phyloP scores from a whole-genome alignment of 2,329 filamentous ascomycete species.

The Canariomyces notabilis region DNA sequence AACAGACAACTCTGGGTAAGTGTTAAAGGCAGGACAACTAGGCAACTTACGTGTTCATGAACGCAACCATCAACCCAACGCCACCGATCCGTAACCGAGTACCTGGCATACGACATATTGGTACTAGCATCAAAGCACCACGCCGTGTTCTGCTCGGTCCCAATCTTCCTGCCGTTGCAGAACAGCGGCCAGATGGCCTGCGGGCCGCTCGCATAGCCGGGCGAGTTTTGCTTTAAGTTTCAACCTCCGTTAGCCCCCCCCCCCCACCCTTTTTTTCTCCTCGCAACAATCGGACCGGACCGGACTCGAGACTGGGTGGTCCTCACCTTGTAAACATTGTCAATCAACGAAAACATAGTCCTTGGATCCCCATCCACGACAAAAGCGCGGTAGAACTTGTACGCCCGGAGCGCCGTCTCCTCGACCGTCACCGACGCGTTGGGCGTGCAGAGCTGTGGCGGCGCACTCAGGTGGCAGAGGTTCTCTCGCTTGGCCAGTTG shows the following conservation, averaged over 20 bases:
- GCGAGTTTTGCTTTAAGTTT: conserved; percentile 33
- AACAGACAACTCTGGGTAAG: too few relatives aligned
- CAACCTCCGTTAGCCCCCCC: neutral
- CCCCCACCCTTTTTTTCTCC: neutral
- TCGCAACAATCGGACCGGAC: too few relatives aligned
- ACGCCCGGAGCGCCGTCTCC: conserved; percentile 35
- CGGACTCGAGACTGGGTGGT: neutral
- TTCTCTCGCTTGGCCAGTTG: conserved; percentile 36
- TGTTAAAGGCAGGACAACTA: too few relatives aligned
- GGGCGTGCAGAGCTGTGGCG: conserved; percentile 34
- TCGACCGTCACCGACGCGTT: conserved; percentile 32
- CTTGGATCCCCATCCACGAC: conserved; percentile 36
- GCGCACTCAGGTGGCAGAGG: conserved; percentile 32
- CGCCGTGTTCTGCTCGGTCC: conserved; percentile 29
- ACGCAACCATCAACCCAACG: conserved; percentile 38
- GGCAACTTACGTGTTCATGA: conserved; percentile 36
- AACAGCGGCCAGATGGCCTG: conserved; percentile 36
- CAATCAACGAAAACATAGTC: conserved; percentile 38
- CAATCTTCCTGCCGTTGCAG: conserved; percentile 33
- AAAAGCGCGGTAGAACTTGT: conserved; percentile 38
- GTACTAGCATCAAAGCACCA: conserved; percentile 37
- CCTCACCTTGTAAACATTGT: conserved; percentile 33
- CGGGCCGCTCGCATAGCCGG: conserved; percentile 34
- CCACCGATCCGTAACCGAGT: conserved; percentile 35
- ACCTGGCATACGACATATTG: conserved; percentile 38